Evolutionary conservation across 352 stramenopile genomes (phyloP), one percentile per base, ranked within the genome.

Genomic region (Phytopythium litorale): DNA sequence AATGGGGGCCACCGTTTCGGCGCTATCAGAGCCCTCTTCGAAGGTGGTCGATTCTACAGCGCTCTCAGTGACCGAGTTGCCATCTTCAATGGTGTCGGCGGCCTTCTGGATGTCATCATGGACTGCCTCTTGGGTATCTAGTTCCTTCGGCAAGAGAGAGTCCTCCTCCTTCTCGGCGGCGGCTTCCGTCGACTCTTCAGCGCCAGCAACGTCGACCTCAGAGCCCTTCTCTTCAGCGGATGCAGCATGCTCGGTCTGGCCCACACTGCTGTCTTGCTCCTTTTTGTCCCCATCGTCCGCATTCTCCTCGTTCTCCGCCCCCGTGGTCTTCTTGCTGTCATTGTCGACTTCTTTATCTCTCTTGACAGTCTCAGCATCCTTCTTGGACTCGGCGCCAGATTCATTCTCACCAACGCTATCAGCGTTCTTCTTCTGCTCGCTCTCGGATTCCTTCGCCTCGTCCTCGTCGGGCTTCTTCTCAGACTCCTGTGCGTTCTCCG

Each of bases 281-380:
- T 21, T 60, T 30, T 35, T 38, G n/a, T 38, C 23, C 18, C 49
- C 51, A 60, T 67, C 56, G 15, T 68, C 48, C 42, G 25, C 57
- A 35, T 58, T 38, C 18, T 59, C 38, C 6, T n/a, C 25, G 23
- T 49, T 19, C 21, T 59, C 37, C 15, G 23, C 23, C 25, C 9
- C 16, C 12, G 15, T 37, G 16, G 48, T 15, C 21, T 46, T 23
- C 6, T 13, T n/a, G 19, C 18, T 40, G 3, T 58, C 43, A 13
- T 28, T 25, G 4, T 49, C 51, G 46, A 35, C 38, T 35, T 67
- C 42, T 7, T 40, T 19, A 5, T 21, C 25, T 4, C 25, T 25
- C 0, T 55, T 25, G 35, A 9, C 19, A 19, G 1, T 37, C 4
- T 16, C 25, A 2, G 5, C 15, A 9, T 59, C 23, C 35, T n/a